Base-by-base conservation (phyloP, 352 stramenopile genomes). In the Pythium scleroteichum region DNA sequence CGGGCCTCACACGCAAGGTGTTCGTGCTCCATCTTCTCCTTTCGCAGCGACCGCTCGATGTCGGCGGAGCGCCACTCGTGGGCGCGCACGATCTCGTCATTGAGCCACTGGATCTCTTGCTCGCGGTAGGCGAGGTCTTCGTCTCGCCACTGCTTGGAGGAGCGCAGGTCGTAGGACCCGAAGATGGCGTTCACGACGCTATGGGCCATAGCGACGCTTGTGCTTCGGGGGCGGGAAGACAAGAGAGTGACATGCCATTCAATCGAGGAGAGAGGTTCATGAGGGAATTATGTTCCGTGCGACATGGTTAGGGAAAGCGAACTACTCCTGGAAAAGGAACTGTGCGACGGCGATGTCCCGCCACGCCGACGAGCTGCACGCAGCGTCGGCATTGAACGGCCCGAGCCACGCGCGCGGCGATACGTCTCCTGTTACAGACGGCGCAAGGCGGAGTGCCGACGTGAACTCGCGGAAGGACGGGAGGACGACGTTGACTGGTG, bases 91-190 rank as follows among this genome's bases (percentile, higher is more conserved):
- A 87, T 82, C 54, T 88, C 83, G 69, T 92, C 80, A 33, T 88
- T 84, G 49, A 84, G 75, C 80, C 80, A 90, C 64, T 90, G 83
- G n/a, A 84, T 69, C 68, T 90, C 73, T 62, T 90, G 79, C 57
- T 88, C 79, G 5, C 81, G 79, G 56, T 79, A 63, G 9, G 63
- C 50, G 59, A 90, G 76, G 68, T 91, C 80, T 50, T 93, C 83
- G 52, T 87, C 71, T 22, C 83, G 75, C 83, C 83, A 92, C 49
- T 88, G 77, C 66, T 90, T 88, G 48, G 83, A 78, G 52, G 81
- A 87, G 52, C 73, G 71, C 44, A 92, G 70, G 61, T 92, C 80
- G 60, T 92, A 92, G 8, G 83, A 90, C 58, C 83, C 83, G 61
- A 92, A 90, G 33, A 92, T 63, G 23, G 83, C 82, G 53, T 65